A percentile compares a stretch with the other conserved stretches of the same genome.
phyloP scores from a whole-genome alignment of 768 basidiomycete genomes.

The Auriscalpium vulgare region DNA sequence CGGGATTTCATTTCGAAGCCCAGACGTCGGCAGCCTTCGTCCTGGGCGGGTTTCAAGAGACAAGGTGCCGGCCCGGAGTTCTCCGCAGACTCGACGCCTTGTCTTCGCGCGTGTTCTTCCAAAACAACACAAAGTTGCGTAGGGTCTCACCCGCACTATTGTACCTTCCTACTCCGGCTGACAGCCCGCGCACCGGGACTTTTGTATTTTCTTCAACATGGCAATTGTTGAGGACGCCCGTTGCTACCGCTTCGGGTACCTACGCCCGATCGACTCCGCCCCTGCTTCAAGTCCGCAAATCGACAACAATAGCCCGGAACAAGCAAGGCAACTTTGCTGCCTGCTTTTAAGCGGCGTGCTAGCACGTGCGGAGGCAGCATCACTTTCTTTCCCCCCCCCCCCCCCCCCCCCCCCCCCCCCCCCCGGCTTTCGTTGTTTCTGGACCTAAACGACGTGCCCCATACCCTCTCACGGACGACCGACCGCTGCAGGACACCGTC shows the following conservation, averaged over 20 bases:
- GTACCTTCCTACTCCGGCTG: neutral
- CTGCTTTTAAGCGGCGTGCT: neutral
- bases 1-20: neutral
- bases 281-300: neutral
- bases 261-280: neutral
- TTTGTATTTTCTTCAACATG: neutral
- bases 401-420: neutral
- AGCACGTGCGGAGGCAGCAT: neutral
- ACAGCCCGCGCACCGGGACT: neutral
- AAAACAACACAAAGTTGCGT: neutral
- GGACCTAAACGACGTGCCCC: conserved; percentile 4
- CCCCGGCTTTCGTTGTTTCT: conserved; percentile 11
- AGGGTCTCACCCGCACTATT: neutral
- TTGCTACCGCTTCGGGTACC: neutral
- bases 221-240: neutral
- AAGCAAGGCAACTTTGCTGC: neutral
- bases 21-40: neutral
- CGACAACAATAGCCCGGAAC: neutral
- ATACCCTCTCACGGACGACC: conserved; percentile 4
- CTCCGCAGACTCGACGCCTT: neutral
- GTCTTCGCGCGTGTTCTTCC: neutral
- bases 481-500: conserved; percentile 13
- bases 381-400: neutral
- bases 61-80: neutral
- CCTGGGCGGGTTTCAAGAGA: neutral